These are phyloP conservation scores for Calonectria multiphialidica DNA, from an alignment of 2,329 filamentous ascomycete genomes.

Conservation along the genomic window DNA sequence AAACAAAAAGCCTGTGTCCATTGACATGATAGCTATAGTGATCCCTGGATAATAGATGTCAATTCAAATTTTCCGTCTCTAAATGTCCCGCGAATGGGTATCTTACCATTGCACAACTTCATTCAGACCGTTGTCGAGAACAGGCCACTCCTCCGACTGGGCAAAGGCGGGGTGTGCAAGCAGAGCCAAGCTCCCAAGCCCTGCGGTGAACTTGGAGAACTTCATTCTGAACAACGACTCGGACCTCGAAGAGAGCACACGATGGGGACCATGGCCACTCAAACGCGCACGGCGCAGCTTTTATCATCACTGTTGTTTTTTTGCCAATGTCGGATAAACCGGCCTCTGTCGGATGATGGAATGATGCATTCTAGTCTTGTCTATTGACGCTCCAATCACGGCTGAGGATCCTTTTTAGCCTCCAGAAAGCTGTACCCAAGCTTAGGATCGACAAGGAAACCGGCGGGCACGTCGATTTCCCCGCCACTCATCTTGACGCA, in stretches of 20 bases:
- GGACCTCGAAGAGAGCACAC: not conserved
- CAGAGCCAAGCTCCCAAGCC: not conserved
- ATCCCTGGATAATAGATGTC: constrained; percentile 46
- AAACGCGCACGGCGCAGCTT: not conserved
- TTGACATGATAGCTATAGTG: constrained; percentile 56
- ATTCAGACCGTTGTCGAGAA: constrained; percentile 48
- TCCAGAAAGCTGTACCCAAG: not conserved
- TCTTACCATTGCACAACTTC: constrained; percentile 48
- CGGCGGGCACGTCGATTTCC: not conserved
- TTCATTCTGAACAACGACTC: not conserved
- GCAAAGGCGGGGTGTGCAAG: not conserved
- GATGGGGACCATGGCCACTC: no score
- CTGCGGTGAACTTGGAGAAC: not conserved
- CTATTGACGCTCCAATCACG: constrained; percentile 4
- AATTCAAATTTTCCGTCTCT: not conserved
- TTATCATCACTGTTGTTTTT: not conserved
- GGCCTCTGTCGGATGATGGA: not conserved
- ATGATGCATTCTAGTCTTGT: not conserved
- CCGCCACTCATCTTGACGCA: constrained; percentile 3
- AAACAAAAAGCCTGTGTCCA: constrained; percentile 55
- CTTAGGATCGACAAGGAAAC: constrained; percentile 15
- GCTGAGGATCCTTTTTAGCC: constrained; percentile 4
- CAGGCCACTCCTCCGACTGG: constrained; percentile 36
- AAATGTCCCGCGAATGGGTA: not conserved
- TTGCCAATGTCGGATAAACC: not conserved